A percentile compares a stretch with the other conserved stretches of the same genome.
Evolutionary conservation across 1,139 yeast genomes (phyloP).

Genomic region (Diutina scorzettiae): DNA sequence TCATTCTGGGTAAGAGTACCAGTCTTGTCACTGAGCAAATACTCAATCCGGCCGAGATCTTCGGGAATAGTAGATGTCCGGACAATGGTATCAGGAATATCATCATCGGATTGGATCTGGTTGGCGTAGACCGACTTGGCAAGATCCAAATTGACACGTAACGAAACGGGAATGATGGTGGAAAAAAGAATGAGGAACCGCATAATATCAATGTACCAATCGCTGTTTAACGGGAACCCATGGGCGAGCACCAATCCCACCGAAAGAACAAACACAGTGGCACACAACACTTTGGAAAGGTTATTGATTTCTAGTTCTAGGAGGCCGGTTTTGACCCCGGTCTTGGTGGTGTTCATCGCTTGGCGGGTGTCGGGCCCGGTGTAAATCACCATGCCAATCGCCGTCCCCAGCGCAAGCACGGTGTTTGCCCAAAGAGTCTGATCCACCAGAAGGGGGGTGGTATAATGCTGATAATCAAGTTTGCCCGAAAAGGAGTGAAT

Average conservation of each 20-base stretch:
- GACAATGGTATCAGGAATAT: conserved; percentile 80
- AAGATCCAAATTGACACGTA: conserved; percentile 86
- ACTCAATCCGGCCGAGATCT: conserved; percentile 92
- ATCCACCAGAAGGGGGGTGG: conserved; percentile 68
- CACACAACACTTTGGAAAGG: conserved; percentile 79
- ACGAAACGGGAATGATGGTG: conserved; percentile 89
- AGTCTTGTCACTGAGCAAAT: conserved; percentile 84
- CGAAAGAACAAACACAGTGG: conserved; percentile 71
- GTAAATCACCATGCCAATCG: conserved; percentile 76
- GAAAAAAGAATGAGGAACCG: conserved; percentile 85
- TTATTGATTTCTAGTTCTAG: conserved; percentile 84
- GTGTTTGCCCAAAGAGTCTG: conserved; percentile 98
- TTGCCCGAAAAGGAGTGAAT: conserved; percentile 77
- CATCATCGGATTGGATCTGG: conserved; percentile 79
- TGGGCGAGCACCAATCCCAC: conserved; percentile 66
- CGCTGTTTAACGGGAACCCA: conserved; percentile 49
- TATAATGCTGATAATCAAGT: conserved; percentile 39
- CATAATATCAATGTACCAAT: conserved; percentile 86
- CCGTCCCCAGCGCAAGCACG: conserved; percentile 86
- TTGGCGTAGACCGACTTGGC: conserved; percentile 95
- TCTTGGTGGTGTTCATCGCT: conserved; percentile 79
- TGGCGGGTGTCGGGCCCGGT: conserved; percentile 93
- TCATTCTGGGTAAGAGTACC: conserved; percentile 97
- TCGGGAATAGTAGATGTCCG: conserved; percentile 97
- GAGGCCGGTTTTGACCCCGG: conserved; percentile 86